Base-by-base conservation (phyloP, 768 basidiomycete species). In the Trametes sanguinea region DNA sequence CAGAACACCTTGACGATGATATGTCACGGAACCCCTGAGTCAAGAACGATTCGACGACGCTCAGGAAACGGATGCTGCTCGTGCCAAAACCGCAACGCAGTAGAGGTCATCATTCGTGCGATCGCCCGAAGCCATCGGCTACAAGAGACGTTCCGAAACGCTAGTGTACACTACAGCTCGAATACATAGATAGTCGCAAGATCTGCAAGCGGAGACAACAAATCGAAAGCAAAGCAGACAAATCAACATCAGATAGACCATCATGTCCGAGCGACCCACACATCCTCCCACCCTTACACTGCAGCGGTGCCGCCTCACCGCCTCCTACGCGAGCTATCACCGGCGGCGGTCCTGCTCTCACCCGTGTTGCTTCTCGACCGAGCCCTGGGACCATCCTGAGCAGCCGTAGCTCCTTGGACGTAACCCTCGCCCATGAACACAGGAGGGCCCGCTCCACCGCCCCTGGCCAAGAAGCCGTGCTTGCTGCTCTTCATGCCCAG, bases 381-480 rank as follows among this genome's bases (percentile, higher is more conserved):
- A 40, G 29, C 27, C 27, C 22, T 6, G 37, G 14, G 2, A 33
- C 50, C 30, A 30, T 61, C 63, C 17, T 61, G 51, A 5, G 76
- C 77, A 16, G 76, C 74, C 0, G 73, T 85, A 43, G 42, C 42
- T n/a, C 83, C 87, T 46, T 81, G 80, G 4, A 88, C 81, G 66
- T 87, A 87, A 3, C 88, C 89, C 30, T 77, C 81, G 7, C 85
- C 87, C 84, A 90, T 86, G 60, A 85, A 84, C 10, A 93, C 86
- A 1, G 90, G 86, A 1, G 69, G 60, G 0, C 91, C 91, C 27
- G 86, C 89, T 9, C 81, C 89, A 0, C 91, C 90, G 11, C 90
- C 90, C 67, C 84, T 86, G 3, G 88, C 86, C 22, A 92, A 76
- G 64, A 91, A 93, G 2, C 88, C 87, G 4, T 70, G 75, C 16